A percentile compares a stretch with the other conserved stretches of the same genome.
Conservation (phyloP, 306 rosid genomes). For the Erythrophleum fordii region DNA sequence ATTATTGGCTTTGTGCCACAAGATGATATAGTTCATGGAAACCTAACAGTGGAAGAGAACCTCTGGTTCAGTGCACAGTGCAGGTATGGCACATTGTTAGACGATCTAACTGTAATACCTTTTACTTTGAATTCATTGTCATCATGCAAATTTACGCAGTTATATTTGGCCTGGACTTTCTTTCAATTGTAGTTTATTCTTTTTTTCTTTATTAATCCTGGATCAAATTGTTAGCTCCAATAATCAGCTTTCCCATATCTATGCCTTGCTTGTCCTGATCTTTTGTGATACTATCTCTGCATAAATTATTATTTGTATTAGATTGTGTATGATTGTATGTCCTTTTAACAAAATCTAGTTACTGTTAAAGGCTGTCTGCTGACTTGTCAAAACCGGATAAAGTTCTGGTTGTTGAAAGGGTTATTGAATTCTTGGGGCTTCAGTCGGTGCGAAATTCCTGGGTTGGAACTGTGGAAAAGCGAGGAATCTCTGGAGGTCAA, state of each 20-base stretch:
- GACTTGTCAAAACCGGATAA: constrained; percentile 75
- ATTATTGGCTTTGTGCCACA: constrained; percentile 98
- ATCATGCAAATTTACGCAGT: constrained; percentile 18
- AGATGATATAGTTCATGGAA: constrained; percentile 97
- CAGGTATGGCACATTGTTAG: constrained; percentile 61
- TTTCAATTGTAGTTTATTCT: neutral
- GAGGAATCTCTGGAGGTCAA: constrained; percentile 98
- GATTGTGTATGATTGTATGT: constrained; percentile 19
- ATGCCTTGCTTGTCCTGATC: neutral
- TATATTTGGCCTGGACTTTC: neutral
- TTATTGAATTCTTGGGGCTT: constrained; percentile 91
- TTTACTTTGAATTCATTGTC: constrained; percentile 9
- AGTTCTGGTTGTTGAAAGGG: constrained; percentile 90
- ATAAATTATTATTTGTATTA: constrained; percentile 14
- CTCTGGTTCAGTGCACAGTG: constrained; percentile 98
- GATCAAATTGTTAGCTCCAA: constrained; percentile 6
- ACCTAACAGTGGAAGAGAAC: constrained; percentile 96
- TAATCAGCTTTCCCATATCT: neutral
- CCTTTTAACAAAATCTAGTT: constrained; percentile 31
- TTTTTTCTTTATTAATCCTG: neutral
- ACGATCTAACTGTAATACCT: constrained; percentile 33
- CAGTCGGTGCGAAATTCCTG: constrained; percentile 79
- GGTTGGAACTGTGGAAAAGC: constrained; percentile 94
- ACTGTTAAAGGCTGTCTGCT: constrained; percentile 63
- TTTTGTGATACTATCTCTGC: constrained; percentile 18